Conservation (phyloP, 495 filamentous ascomycete genomes). For the Aspergillus panamensis region DNA sequence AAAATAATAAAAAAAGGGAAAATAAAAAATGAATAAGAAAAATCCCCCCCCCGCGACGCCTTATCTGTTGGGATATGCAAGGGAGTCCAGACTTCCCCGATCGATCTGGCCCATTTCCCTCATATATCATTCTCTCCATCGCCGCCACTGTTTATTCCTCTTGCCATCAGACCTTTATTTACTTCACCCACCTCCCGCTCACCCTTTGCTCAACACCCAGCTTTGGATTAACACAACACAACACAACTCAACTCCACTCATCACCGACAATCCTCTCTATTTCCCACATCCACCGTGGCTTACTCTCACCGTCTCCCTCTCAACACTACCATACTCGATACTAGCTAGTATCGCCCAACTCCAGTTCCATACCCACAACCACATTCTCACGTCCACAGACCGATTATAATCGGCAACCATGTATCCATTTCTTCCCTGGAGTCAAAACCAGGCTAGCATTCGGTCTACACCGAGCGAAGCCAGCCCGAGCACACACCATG, state of each 20-base stretch:
- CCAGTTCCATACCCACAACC: too few species aligned
- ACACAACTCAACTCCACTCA: neutral
- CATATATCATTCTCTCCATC: conserved; percentile 18
- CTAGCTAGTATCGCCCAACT: neutral
- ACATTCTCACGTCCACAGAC: conserved; percentile 1
- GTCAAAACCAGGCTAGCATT: conserved; percentile 22
- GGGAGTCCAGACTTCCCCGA: conserved; percentile 28
- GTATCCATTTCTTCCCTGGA: conserved; percentile 27
- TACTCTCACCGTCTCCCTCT: neutral
- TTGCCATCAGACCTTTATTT: conserved; percentile 13
- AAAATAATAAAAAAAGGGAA: conserved; percentile 9
- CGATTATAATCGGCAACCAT: conserved; percentile 5
- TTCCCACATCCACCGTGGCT: neutral
- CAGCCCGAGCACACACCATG: conserved; percentile 32
- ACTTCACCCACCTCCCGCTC: conserved; percentile 2
- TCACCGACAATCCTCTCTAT: neutral
- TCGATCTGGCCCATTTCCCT: conserved; percentile 24
- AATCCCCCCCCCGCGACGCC: conserved; percentile 25
- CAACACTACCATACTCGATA: neutral
- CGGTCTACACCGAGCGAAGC: conserved; percentile 25
- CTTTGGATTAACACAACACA: neutral
- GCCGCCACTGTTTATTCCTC: conserved; percentile 15
- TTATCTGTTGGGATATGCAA: conserved; percentile 31
- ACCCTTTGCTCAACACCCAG: conserved; percentile 1
- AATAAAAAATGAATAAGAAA: conserved; percentile 13